Evolutionary conservation across 352 stramenopile genomes (phyloP), one percentile per base, ranked within the genome.

Genomic region (Globisporangium takayamanum): DNA sequence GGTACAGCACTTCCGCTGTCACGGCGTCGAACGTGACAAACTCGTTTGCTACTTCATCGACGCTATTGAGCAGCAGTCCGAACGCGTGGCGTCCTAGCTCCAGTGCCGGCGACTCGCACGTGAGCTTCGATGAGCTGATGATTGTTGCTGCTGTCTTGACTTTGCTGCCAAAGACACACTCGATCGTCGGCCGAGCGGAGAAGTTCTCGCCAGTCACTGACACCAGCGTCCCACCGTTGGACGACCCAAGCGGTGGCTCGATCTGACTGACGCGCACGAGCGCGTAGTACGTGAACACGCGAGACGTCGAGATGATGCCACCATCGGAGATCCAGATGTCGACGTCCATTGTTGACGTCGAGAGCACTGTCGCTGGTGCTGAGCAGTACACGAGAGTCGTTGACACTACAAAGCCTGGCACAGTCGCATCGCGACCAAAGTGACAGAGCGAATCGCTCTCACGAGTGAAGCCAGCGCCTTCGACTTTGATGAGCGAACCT

Each of bases 321-420:
- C 59, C 58, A 39, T 77, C 69, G 5, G 72, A 65, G 52, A 84
- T 36, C 72, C 74, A 80, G 18, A 79, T 28, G 30, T 75, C 49
- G 11, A 74, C 47, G 8, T 46, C 49, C 26, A 57, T 15, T 1
- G 30, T 59, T 5, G 12, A 50, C 25, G 67, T 59, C 26, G 3
- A 25, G 2, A 53, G 30, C 30, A 41, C 49, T 6, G 75, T 50
- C 7, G 42, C 12, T 36, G 72, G 72, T 6, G 66, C 66, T 10
- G 30, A 48, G 41, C 74, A 84, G 33, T 33, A 57, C 5, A 76
- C 44, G 14, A 48, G 47, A 6, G 25, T 59, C n/a, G 45, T 62
- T 3, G 73, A 79, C 11, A 63, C 25, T 22, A 69, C 52, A 39
- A 54, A 44, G 20, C 55, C 66, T 65, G 51, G 57, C 10, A 66